These are phyloP conservation scores for Dictyostelium discoideum DNA, from an alignment of 78 protist genomes.

Conservation along the genomic window DNA sequence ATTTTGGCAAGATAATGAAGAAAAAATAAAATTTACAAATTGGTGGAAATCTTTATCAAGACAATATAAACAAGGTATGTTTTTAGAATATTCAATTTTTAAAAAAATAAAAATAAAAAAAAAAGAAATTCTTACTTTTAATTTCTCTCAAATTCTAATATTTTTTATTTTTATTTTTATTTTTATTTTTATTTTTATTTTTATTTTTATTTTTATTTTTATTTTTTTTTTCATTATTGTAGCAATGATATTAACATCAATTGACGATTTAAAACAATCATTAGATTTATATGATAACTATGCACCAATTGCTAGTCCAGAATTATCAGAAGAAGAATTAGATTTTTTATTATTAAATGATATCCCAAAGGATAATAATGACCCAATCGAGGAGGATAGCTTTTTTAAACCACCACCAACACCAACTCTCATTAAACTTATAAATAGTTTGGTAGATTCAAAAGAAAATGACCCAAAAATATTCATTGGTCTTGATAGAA, in stretches of 20 bases:
- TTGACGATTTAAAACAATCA: slow-evolving; percentile 24
- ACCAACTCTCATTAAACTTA: neutral
- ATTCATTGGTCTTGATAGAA: neutral
- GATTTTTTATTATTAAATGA: neutral
- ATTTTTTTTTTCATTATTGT: neutral
- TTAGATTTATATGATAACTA: neutral
- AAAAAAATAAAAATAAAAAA: neutral
- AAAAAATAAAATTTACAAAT: neutral
- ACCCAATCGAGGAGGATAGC: neutral
- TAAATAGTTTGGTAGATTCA: neutral
- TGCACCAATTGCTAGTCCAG: slow-evolving; percentile 5
- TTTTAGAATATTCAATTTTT: neutral
- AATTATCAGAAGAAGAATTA: neutral
- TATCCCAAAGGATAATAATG: neutral
- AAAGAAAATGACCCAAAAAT: slow-evolving; percentile 16
- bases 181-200: neutral
- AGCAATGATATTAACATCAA: slow-evolving; percentile 19
- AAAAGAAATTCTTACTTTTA: neutral
- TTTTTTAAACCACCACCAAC: neutral
- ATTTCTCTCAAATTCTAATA: neutral
- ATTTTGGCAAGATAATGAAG: slow-evolving; percentile 35
- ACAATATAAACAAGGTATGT: neutral
- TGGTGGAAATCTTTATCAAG: slow-evolving; percentile 7
- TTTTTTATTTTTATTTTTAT: neutral
- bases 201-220: neutral